phyloP scores from a whole-genome alignment of 2,329 filamentous ascomycete genomes.

The Chaetomiaceae sp. region DNA sequence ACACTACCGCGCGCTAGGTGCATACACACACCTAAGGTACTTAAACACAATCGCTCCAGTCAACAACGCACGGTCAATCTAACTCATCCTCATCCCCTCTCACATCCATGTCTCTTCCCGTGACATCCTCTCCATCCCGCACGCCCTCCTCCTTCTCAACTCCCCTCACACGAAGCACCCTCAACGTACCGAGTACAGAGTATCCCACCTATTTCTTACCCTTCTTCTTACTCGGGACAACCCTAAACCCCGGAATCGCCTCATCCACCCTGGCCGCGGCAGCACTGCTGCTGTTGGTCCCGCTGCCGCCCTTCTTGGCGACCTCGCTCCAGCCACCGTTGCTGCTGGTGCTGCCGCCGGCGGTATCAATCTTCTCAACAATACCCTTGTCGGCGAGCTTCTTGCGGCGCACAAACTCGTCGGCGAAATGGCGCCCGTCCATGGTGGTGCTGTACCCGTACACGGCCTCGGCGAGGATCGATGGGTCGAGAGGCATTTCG shows the following conservation, averaged over 20 bases:
- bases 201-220: conserved; percentile 58
- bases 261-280: conserved; percentile 38
- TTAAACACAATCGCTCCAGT: not conserved
- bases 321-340: conserved; percentile 90
- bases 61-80: not conserved
- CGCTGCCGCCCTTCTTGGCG: conserved; percentile 76
- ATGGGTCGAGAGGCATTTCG: conserved; percentile 68
- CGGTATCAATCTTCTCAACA: conserved; percentile 65
- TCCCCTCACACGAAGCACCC: not conserved
- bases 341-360: conserved; percentile 35
- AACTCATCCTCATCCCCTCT: not conserved
- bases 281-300: not conserved
- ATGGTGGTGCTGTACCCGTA: conserved; percentile 85
- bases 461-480: conserved; percentile 84
- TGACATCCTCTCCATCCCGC: too few species aligned
- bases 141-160: too few species aligned
- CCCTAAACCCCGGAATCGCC: conserved; percentile 65
- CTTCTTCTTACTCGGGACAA: conserved; percentile 89
- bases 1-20: not conserved
- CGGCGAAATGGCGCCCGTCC: conserved; percentile 87
- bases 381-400: conserved; percentile 91
- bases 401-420: conserved; percentile 90
- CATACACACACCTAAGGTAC: not conserved
- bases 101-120: too few species aligned
- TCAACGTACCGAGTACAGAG: not conserved